Evolutionary conservation across 495 filamentous ascomycete species (phyloP), one percentile per base, ranked within the genome.

Genomic region (Glutinoglossum americanum): DNA sequence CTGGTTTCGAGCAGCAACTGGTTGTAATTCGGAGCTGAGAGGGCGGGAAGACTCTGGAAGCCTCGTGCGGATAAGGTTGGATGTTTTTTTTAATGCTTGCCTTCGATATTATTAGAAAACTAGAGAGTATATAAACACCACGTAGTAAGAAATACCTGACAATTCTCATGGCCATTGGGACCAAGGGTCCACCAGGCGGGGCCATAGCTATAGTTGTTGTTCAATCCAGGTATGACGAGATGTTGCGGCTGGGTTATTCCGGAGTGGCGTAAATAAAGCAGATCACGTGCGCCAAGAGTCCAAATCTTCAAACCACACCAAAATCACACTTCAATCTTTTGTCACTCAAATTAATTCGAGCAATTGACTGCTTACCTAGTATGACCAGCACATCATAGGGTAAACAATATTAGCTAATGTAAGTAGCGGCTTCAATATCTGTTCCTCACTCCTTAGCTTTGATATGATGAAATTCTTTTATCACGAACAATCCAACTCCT

Each of bases 401-500:
- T 11, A 41, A 41, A 13, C 6, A 17, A 17, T 15, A 17, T 11
- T 41, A 11, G 2, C 15, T 13, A 8, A 1, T 41, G 37, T 41
- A 41, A 41, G 37, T 41, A 41, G 6, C 15, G 13, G 10, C 8
- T 15, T 7, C 15, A 41, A 41, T 41, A 2, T 41, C 37, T 11
- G 37, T 41, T 41, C 13, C 8, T 41, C 37, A 41, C 15, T 41
- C 37, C 37, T 9, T 15, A 41, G 13, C 37, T 55, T 35, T 33
- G 30, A 35, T 3, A 19, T 73, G 74, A 76, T 72, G 71, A 81
- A 73, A 77, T 70, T 71, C 74, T 67, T n/a, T 68, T 61, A 59
- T 59, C 63, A 75, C 67, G 80, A 85, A 85, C 80, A 87, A 86
- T 87, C 83, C 82, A 87, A 85, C 67, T 80, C 84, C 80, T 80